Evolutionary conservation across 768 basidiomycete species (phyloP).

Genomic region (Psilocybe sp.): DNA sequence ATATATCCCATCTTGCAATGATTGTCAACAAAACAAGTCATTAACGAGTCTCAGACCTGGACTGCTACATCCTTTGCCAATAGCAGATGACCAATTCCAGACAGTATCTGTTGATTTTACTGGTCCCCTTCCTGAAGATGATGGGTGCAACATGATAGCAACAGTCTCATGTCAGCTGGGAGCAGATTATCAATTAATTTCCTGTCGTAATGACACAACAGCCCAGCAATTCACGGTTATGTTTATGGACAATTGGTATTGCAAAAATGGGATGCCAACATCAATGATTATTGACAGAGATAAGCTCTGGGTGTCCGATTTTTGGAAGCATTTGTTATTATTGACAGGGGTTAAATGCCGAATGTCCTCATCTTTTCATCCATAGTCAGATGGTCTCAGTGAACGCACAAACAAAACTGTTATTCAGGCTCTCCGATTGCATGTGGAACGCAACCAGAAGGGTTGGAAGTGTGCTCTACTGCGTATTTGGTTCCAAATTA

Average conservation of each 20-base stretch:
- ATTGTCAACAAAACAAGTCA: constrained; percentile 35
- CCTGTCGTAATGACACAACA: constrained; percentile 10
- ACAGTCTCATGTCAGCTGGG: constrained; percentile 16
- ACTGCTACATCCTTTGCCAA: constrained; percentile 22
- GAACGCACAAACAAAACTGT: constrained; percentile 31
- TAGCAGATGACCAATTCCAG: constrained; percentile 19
- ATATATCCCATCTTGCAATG: constrained; percentile 30
- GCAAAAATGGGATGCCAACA: constrained; percentile 27
- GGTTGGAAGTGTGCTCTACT: constrained; percentile 28
- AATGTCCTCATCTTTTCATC: constrained; percentile 27
- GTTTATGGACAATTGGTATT: constrained; percentile 27
- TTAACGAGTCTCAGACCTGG: constrained; percentile 21
- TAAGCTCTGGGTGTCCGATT: constrained; percentile 25
- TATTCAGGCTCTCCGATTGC: constrained; percentile 23
- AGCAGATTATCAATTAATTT: constrained; percentile 1
- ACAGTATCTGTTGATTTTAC: constrained; percentile 33
- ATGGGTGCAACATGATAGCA: constrained; percentile 22
- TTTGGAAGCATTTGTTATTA: constrained; percentile 17
- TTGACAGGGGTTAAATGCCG: neutral
- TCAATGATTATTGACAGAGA: constrained; percentile 30
- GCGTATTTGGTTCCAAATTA: constrained; percentile 19
- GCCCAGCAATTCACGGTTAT: constrained; percentile 19
- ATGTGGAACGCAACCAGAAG: constrained; percentile 26
- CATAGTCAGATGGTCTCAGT: constrained; percentile 31
- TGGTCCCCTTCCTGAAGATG: constrained; percentile 29